phyloP scores from a whole-genome alignment of 208 protist species.

The Balamuthia mandrillaris region DNA sequence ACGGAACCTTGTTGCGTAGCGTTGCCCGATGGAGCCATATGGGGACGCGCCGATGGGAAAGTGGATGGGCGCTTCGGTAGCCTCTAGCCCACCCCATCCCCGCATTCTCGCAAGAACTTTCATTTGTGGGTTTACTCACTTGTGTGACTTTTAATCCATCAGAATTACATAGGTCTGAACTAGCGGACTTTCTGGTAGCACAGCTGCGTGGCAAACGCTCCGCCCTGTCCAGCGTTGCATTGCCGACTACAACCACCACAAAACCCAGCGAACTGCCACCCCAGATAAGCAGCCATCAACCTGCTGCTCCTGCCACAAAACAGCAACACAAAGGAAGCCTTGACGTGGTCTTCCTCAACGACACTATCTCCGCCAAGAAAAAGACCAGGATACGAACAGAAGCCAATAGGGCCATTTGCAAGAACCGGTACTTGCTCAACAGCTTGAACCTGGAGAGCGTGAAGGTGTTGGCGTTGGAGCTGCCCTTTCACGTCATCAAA shows the following conservation, averaged over 20 bases:
- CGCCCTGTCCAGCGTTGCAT: not conserved
- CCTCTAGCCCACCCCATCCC: no score
- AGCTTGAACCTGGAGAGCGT: not conserved
- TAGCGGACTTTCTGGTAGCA: not conserved
- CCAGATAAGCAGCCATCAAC: not conserved
- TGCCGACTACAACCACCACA: not conserved
- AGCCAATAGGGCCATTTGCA: not conserved
- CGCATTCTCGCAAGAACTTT: no score
- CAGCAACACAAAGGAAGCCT: not conserved
- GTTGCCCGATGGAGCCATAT: no score
- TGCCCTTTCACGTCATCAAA: slow-evolving; percentile 10
- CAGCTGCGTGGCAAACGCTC: not conserved
- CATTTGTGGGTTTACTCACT: no score
- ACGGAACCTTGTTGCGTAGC: no score
- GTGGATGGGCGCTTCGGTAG: no score
- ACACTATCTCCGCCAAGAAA: not conserved
- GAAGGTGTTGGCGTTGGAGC: slow-evolving; percentile 6
- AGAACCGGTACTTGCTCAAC: not conserved
- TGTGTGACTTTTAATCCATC: no score
- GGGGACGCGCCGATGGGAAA: no score
- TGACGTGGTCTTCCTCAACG: slow-evolving; percentile 10
- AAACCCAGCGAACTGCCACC: not conserved
- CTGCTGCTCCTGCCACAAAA: not conserved
- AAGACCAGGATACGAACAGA: slow-evolving; percentile 18
- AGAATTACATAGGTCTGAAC: not conserved